phyloP scores from a whole-genome alignment of 192 early-diverging fungal species.

The Umbelopsis isabellina region DNA sequence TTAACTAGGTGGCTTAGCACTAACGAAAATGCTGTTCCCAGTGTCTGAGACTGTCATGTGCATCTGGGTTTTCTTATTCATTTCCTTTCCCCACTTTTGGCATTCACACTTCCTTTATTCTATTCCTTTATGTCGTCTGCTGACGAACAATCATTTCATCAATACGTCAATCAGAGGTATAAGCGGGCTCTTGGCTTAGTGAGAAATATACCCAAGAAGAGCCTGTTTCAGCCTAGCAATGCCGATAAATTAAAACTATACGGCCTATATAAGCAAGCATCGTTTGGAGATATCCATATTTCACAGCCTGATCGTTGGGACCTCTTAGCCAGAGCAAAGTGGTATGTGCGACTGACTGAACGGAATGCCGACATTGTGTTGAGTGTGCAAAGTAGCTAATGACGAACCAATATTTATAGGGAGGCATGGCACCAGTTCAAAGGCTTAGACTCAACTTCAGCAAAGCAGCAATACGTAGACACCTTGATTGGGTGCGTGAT shows the following conservation, averaged over 20 bases:
- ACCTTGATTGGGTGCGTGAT: constrained; percentile 24
- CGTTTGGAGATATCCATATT: constrained; percentile 26
- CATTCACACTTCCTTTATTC: neutral
- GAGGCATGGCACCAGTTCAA: constrained; percentile 35
- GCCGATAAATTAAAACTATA: constrained; percentile 39
- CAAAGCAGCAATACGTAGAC: constrained; percentile 37
- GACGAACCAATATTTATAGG: constrained; percentile 4
- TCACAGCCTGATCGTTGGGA: constrained; percentile 29
- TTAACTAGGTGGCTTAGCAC: constrained; percentile 3
- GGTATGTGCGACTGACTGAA: constrained; percentile 15
- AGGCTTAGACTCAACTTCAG: constrained; percentile 26
- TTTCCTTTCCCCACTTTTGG: neutral
- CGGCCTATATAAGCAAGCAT: constrained; percentile 37
- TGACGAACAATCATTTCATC: neutral
- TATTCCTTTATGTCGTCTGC: constrained; percentile 3
- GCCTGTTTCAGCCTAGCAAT: constrained; percentile 10
- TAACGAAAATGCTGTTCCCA: too few relatives aligned
- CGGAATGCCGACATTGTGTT: neutral
- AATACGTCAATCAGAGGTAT: constrained; percentile 13
- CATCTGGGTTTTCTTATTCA: neutral
- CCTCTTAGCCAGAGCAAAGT: constrained; percentile 31
- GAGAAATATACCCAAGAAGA: constrained; percentile 12
- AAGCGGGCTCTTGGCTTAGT: constrained; percentile 5
- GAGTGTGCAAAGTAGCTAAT: neutral
- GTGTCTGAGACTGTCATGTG: too few relatives aligned